Conservation (phyloP, 1,139 yeast species). For the Blastobotrys arbuscula region DNA sequence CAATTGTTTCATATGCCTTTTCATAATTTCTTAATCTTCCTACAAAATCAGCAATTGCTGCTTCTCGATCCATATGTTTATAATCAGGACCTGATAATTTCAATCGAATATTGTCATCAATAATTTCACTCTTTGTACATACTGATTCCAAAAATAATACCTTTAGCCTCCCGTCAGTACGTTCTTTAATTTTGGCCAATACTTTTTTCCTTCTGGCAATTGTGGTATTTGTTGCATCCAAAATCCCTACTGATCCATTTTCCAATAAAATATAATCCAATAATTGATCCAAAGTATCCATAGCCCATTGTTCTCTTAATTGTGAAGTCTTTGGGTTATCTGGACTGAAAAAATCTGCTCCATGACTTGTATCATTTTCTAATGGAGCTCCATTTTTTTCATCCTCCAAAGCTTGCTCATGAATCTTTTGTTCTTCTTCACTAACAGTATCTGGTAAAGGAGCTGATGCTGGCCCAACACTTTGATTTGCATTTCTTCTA, state of each 20-base stretch:
- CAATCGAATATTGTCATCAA: constrained; percentile 75
- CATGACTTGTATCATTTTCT: constrained; percentile 32
- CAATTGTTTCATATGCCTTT: constrained; percentile 85
- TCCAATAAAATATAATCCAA: constrained; percentile 75
- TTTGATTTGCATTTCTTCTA: constrained; percentile 59
- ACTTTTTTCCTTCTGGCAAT: constrained; percentile 64
- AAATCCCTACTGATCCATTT: constrained; percentile 86
- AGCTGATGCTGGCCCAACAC: constrained; percentile 63
- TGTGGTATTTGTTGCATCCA: constrained; percentile 91
- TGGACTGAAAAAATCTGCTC: constrained; percentile 84
- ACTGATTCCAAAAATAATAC: constrained; percentile 82
- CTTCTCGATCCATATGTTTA: constrained; percentile 72
- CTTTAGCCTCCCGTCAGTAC: constrained; percentile 69
- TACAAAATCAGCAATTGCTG: constrained; percentile 75
- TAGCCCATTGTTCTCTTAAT: constrained; percentile 90
- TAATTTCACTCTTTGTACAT: constrained; percentile 71
- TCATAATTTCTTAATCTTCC: constrained; percentile 80
- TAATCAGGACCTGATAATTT: constrained; percentile 94
- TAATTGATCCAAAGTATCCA: constrained; percentile 83
- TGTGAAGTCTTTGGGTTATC: constrained; percentile 59
- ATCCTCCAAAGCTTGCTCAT: constrained; percentile 9
- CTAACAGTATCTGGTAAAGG: constrained; percentile 71
- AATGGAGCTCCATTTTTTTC: constrained; percentile 12
- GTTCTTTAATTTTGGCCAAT: constrained; percentile 59
- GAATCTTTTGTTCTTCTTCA: constrained; percentile 9